Conservation (phyloP, 2,329 filamentous ascomycete genomes). For the Trichophyton schoenleinii region DNA sequence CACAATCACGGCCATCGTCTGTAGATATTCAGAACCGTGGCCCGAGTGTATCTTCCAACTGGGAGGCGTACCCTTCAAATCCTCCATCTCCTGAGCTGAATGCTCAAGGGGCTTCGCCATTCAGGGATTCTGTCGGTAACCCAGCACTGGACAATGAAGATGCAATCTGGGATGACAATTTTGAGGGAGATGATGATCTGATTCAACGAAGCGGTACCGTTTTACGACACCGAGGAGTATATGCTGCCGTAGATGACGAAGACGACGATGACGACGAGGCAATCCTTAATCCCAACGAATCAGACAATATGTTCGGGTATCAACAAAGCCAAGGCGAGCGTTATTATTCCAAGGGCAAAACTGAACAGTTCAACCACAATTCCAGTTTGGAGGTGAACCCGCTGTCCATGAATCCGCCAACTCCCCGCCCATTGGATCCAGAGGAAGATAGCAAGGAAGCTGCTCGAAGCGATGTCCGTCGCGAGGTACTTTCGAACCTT, state of each 20-base stretch:
- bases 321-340: constrained; percentile 23
- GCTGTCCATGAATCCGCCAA: constrained; percentile 36
- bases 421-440: constrained; percentile 25
- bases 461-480: constrained; percentile 22
- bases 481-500: background rate
- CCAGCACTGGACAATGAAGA: constrained; percentile 14
- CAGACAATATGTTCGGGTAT: constrained; percentile 2
- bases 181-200: background rate
- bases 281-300: constrained; percentile 8
- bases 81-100: constrained; percentile 19
- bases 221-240: constrained; percentile 26
- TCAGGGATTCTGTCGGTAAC: constrained; percentile 20
- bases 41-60: constrained; percentile 30
- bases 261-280: constrained; percentile 18
- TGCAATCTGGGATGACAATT: background rate
- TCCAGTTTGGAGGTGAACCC: constrained; percentile 26
- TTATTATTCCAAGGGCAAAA: constrained; percentile 24
- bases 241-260: constrained; percentile 25
- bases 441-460: constrained; percentile 20
- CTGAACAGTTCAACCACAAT: constrained; percentile 22
- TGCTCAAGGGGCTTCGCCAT: constrained; percentile 3
- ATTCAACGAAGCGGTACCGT: constrained; percentile 18
- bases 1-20: constrained; percentile 14
- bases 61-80: constrained; percentile 29
- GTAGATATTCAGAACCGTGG: constrained; percentile 22